Base-by-base conservation (phyloP, 805 yeast genomes). In the Starmerella roubikii region DNA sequence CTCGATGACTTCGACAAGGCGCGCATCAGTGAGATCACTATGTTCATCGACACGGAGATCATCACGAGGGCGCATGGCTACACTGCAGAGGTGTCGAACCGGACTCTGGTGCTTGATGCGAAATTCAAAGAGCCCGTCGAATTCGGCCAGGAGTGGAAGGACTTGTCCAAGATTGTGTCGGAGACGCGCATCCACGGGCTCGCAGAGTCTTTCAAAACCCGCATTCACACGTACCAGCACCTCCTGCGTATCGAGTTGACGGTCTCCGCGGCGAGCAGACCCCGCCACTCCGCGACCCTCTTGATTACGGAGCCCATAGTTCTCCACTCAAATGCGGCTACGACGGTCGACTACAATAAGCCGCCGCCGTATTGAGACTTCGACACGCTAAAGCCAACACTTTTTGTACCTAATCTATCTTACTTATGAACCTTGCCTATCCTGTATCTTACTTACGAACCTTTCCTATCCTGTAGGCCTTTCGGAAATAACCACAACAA, bases 21-120 rank as follows among this genome's bases (percentile, higher is more conserved):
- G 3, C 23, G 33, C 9, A 36, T 37, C 13, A 38, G 22, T 9
- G 45, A 37, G 29, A 29, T 41, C 26, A 28, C 30, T 3, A n/a
- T 41, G 17, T 37, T 41, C 12, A 5, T 41, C 10, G 45, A 41
- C 29, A 41, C 45, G 21, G 21, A n/a, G 15, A 30, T 30, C 16
- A 5, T 11, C 16, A 41, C 45, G 11, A 11, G 11, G 1, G 45
- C 33, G 4, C 29, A 37, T 10, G 22, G 27, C 18, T 26, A 26
- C 5, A 5, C 22, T 21, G 17, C 24, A 7, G 18, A 2, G 19
- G 22, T 36, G 2, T n/a, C 23, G 19, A 24, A 34, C n/a, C 13
- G 15, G 6, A 38, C 45, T 1, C 37, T 41, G 8, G 45, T 27
- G 9, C 4, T 37, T 3, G 27, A 37, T 4, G 34, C 26, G 3